Conservation (phyloP, 2,329 filamentous ascomycete genomes). For the Plenodomus lindquistii region DNA sequence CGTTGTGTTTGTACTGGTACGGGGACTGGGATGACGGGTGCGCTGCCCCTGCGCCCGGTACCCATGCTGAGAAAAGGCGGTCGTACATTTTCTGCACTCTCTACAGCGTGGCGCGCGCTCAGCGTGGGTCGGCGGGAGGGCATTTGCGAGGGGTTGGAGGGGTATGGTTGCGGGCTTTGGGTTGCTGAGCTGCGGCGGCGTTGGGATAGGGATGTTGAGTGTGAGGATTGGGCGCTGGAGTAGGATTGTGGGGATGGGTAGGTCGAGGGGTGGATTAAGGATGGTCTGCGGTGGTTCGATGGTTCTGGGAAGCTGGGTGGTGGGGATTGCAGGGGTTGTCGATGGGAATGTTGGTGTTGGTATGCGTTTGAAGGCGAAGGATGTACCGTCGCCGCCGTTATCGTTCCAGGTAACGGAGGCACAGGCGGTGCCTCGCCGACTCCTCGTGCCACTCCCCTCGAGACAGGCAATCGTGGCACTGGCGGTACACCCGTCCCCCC, state of each 20-base stretch:
- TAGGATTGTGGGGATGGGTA: constrained; percentile 32
- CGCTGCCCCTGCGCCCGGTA: constrained; percentile 28
- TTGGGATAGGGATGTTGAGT: constrained; percentile 9
- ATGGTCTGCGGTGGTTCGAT: constrained; percentile 29
- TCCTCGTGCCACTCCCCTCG: constrained; percentile 7
- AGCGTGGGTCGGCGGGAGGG: constrained; percentile 18
- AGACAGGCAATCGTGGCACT: constrained; percentile 12
- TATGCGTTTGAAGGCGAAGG: constrained; percentile 21
- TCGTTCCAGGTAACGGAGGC: constrained; percentile 24
- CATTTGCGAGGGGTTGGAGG: constrained; percentile 10
- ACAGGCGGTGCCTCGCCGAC: constrained; percentile 19
- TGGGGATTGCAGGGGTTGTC: constrained; percentile 23
- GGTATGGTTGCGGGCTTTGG: constrained; percentile 14
- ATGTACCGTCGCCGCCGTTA: constrained; percentile 26
- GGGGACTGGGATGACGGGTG: constrained; percentile 19
- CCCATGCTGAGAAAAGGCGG: constrained; percentile 20
- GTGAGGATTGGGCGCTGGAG: background rate
- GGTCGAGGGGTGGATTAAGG: constrained; percentile 36
- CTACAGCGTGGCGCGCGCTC: constrained; percentile 13
- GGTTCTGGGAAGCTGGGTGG: constrained; percentile 7
- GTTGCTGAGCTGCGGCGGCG: constrained; percentile 32
- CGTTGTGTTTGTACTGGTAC: no score
- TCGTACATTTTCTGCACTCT: constrained; percentile 25
- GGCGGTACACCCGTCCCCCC: constrained; percentile 36
- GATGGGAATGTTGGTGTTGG: constrained; percentile 24